Evolutionary conservation across 2,329 filamentous ascomycete species (phyloP), one percentile per base, ranked within the genome.

Genomic region (Aspergillus eucalypticola): DNA sequence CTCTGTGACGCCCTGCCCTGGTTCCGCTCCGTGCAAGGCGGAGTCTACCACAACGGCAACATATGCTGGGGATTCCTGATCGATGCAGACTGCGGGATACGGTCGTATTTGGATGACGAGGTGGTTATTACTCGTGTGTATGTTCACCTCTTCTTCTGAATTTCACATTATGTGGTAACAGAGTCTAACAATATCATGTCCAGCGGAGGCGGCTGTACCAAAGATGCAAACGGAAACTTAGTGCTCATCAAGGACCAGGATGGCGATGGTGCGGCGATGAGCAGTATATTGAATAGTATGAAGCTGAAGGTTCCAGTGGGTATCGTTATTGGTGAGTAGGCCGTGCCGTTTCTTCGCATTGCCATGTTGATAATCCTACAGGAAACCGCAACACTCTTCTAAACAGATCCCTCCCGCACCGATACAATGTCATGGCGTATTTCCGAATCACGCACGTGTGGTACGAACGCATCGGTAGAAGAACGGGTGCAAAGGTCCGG

Each of bases 381-480:
- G 87, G 88, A 1, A 71, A 81, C 15, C 72, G 81, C 56, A 84
- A 87, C 62, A 69, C 71, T 3, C 70, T 80, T 21, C 78, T 83
- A 17, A 78, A 80, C 0, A 81, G 79, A 1, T 75, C 79, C 25
- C 76, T 88, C 7, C 83, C 84, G 0, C 80, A 88, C 59, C 76
- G 81, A 0, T 92, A 87, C 67, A 86, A 83, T 58, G 85, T 91
- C 0, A 78, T 92, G 44, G 88, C 81, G n/a, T 87, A 82, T 71
- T 92, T 90, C 70, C 84, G 87, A 52, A 78, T 90, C 11, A 89
- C 88, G 0, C 78, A 88, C 52, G 78, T 91, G 0, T 93, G 90
- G 90, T 79, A 75, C 10, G 90, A 93, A 66, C 82, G 80, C 60
- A 71, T 78, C 1, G 71, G 70, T 2, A 67, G 66, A 2, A 78